A percentile compares a stretch with the other conserved stretches of the same genome.
Evolutionary conservation across 1,139 yeast genomes (phyloP).

Genomic region (Zygoascus hellenicus): DNA sequence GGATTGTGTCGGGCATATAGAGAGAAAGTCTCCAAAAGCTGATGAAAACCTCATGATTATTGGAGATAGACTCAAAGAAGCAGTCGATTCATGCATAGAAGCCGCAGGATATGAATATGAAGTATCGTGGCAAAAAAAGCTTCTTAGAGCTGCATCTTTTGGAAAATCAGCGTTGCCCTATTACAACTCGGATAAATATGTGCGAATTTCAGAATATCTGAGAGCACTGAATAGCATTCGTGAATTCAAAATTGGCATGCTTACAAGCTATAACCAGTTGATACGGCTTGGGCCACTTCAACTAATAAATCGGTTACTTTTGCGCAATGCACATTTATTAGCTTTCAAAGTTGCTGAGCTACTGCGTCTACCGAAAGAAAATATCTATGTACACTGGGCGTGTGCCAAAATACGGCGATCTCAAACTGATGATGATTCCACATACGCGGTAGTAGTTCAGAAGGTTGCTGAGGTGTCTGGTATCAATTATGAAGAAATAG

Average conservation of each 20-base stretch:
- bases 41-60: conserved; percentile 68
- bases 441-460: conserved; percentile 46
- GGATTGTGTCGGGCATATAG: conserved; percentile 74
- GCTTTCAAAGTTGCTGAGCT: conserved; percentile 57
- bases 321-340: conserved; percentile 56
- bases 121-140: conserved; percentile 69
- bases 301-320: conserved; percentile 53
- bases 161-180: conserved; percentile 65
- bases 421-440: conserved; percentile 51
- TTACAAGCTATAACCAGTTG: conserved; percentile 54
- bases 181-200: conserved; percentile 56
- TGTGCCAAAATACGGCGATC: conserved; percentile 58
- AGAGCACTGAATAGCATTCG: conserved; percentile 69
- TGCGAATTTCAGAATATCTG: conserved; percentile 52
- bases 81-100: conserved; percentile 64
- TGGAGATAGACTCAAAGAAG: conserved; percentile 44
- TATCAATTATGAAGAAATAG: conserved; percentile 58
- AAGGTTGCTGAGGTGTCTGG: conserved; percentile 39
- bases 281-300: conserved; percentile 38
- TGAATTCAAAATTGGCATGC: conserved; percentile 58
- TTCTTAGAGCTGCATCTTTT: conserved; percentile 76
- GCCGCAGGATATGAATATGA: conserved; percentile 79
- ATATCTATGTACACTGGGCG: conserved; percentile 77
- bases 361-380: conserved; percentile 47
- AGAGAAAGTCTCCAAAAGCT: conserved; percentile 71